Conservation (phyloP, 2,329 filamentous ascomycete genomes). For the Neonectria punicea region DNA sequence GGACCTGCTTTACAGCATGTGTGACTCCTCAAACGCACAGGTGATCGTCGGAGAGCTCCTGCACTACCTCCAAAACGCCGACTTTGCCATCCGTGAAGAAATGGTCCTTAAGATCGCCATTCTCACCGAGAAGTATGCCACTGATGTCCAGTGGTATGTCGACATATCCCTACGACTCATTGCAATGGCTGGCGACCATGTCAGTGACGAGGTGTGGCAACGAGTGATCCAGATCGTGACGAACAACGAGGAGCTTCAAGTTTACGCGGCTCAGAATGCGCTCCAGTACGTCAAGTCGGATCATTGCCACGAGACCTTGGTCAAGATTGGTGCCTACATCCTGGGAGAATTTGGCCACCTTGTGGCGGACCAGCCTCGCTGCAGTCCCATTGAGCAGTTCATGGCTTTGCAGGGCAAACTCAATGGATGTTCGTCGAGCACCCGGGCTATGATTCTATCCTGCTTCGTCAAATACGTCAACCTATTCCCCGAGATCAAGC, state of each 20-base stretch:
- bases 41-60: conserved; percentile 93
- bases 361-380: conserved; percentile 90
- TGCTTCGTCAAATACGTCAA: conserved; percentile 99
- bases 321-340: conserved; percentile 97
- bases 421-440: conserved; percentile 86
- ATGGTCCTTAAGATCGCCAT: conserved; percentile 99
- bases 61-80: conserved; percentile 93
- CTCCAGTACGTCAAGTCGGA: conserved; percentile 92
- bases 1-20: conserved; percentile 99
- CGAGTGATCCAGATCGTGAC: conserved; percentile 98
- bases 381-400: conserved; percentile 97
- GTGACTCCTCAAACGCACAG: conserved; percentile 92
- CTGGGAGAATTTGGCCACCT: conserved; percentile 97
- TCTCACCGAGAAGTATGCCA: conserved; percentile 97
- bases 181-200: conserved; percentile 96
- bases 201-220: conserved; percentile 99
- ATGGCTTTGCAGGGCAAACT: conserved; percentile 92
- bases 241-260: conserved; percentile 97
- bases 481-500: conserved; percentile 97
- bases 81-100: conserved; percentile 97
- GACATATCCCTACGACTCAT: conserved; percentile 95
- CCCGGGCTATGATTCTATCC: conserved; percentile 92
- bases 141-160: conserved; percentile 99
- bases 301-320: conserved; percentile 94
- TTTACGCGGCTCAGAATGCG: conserved; percentile 94